Percentiles rank a stretch among this genome's conserved stretches.
These are phyloP conservation scores for Fomitopsis palustris DNA, from an alignment of 1,284 basidiomycete genomes.

Conservation along the genomic window DNA sequence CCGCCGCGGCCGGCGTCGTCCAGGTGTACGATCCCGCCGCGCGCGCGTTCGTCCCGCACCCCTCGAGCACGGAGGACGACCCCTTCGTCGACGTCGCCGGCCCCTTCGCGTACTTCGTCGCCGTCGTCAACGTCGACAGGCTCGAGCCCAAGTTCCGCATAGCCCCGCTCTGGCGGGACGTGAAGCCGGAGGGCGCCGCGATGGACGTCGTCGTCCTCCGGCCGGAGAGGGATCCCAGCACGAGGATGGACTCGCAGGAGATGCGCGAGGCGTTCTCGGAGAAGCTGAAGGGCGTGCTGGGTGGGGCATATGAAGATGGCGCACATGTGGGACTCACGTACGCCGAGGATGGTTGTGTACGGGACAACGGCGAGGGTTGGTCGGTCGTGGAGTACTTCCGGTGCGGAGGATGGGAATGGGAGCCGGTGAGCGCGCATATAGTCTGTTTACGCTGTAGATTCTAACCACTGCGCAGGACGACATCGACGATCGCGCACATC, in stretches of 20 bases:
- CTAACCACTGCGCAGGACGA: slow-evolving; percentile 40
- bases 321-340: slow-evolving; percentile 66
- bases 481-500: slow-evolving; percentile 53
- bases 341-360: slow-evolving; percentile 39
- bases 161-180: slow-evolving; percentile 48
- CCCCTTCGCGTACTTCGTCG: slow-evolving; percentile 85
- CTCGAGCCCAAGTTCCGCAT: slow-evolving; percentile 82
- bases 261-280: slow-evolving; percentile 42
- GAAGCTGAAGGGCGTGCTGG: slow-evolving; percentile 51
- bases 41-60: slow-evolving; percentile 47
- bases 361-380: slow-evolving; percentile 41
- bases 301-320: slow-evolving; percentile 71
- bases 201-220: slow-evolving; percentile 86
- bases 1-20: slow-evolving; percentile 36
- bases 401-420: slow-evolving; percentile 83
- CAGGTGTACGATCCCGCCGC: slow-evolving; percentile 57
- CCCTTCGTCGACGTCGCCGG: slow-evolving; percentile 54
- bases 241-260: slow-evolving; percentile 37
- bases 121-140: slow-evolving; percentile 78
- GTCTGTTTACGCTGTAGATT: background rate
- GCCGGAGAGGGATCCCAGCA: slow-evolving; percentile 64
- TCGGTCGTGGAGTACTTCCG: slow-evolving; percentile 80
- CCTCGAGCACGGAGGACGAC: slow-evolving; percentile 22
- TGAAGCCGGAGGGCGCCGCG: slow-evolving; percentile 36
- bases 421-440: slow-evolving; percentile 55